Evolutionary conservation across 2,329 filamentous ascomycete genomes (phyloP), one percentile per base, ranked within the genome.

Genomic region (Colletotrichum simmondsii): DNA sequence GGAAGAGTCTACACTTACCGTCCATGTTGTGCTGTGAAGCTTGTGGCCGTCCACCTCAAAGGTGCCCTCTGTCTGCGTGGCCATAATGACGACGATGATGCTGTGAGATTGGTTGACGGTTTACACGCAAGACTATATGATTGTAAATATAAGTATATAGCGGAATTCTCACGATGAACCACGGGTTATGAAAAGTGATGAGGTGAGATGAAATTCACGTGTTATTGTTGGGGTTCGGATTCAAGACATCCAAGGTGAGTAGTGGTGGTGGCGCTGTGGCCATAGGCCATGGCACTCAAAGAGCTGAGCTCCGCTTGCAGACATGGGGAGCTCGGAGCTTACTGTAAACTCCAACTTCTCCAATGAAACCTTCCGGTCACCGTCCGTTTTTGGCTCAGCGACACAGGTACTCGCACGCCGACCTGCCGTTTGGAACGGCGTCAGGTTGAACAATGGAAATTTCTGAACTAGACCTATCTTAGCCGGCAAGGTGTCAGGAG

Each of bases 1-100:
- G 53, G 54, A 30, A 16, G 32, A 35, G 32, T 35, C 32, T 35
- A 12, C 57, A 82, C 88, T 80, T 81, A 91, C 89, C 76, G 87
- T 86, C 88, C 88, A 91, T 19, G 88, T 88, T 80, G 90, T 91
- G 72, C 87, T 87, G 81, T 88, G 89, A 30, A 91, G 85, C 78
- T 80, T 85, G 59, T 79, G 78, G 68, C 82, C 83, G 54, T 82
- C 85, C 46, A 86, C 77, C 35, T 84, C 78, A 73, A 90, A 88
- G 7, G 83, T 85, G 64, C 88, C 87, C 77, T 91, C 89, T n/a
- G 80, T 79, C 72, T 84, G 82, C 30, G 79, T 82, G n/a, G 80
- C 73, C 83, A 85, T 85, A 74, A 32, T 65, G 58, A 49, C 35
- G n/a, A n/a, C 26, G 24, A 10, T 28, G 19, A 32, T 32, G 12